Base-by-base conservation (phyloP, 148 eudicot genomes). In the Chenopodium berlandieri region DNA sequence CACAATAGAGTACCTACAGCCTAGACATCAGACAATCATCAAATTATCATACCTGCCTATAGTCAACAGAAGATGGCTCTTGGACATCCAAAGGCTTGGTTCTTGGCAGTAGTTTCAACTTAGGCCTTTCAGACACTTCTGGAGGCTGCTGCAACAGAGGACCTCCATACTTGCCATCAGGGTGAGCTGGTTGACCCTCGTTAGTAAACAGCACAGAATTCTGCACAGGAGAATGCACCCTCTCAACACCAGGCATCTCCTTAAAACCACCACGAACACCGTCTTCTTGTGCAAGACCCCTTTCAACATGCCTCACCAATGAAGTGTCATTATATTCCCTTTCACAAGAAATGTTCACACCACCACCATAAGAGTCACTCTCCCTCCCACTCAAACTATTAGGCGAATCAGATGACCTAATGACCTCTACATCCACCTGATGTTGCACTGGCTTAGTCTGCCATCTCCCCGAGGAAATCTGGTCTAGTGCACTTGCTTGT, bases 381-480 rank as follows among this genome's bases (percentile, higher is more conserved):
- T 83, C 91, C 80, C 83, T 86, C 60, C 79, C 77, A 73, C 76
- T 71, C 74, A 80, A 63, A 50, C 81, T 82, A 37, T 71, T 83
- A 34, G 91, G 92, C 0, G 86, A 75, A 47, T 88, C 97, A 32
- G 84, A 80, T 44, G 80, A 88, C 78, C 87, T 86, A 83, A 92
- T 84, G 31, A 85, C 88, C 86, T 91, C 95, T 48, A 88, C 83
- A 88, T 94, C 94, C 20, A 81, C 85, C 65, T 20, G 95, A 67
- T 89, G 84, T 81, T 86, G 84, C 77, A 83, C 58, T 2, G 86
- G 84, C 85, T 88, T 94, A 25, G 94, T 91, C 70, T 88, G 94
- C 99, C 99, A 96, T 78, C 98, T 87, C 20, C 99, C 99, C 7
- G 99, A 94, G 19, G 98, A 90, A 54, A 96, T 90, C 88, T 96